A percentile compares a stretch with the other conserved stretches of the same genome.
Conservation (phyloP, 2,329 filamentous ascomycete species). For the Lecanicillium sp. region DNA sequence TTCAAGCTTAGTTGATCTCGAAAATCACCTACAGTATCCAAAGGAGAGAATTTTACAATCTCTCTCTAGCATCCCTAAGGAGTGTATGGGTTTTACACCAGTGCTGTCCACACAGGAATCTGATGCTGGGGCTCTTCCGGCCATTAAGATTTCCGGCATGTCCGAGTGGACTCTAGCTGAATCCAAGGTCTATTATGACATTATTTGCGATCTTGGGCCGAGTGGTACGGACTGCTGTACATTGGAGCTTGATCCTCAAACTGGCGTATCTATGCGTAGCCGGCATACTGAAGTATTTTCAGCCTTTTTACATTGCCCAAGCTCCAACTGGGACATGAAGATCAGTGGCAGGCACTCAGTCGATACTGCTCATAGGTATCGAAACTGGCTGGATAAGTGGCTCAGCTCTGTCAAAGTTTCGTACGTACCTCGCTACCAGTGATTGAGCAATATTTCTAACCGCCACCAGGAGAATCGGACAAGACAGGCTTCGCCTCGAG, state of each 20-base stretch:
- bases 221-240: constrained; percentile 8
- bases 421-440: constrained; percentile 2
- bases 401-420: too few relatives aligned
- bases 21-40: too few relatives aligned
- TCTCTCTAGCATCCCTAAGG: neutral
- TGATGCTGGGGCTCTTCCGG: constrained; percentile 16
- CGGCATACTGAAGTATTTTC: constrained; percentile 11
- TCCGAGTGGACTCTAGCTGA: constrained; percentile 12
- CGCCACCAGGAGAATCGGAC: too few relatives aligned
- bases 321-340: constrained; percentile 23
- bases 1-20: too few relatives aligned
- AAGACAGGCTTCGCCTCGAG: too few relatives aligned
- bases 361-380: too few relatives aligned
- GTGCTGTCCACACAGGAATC: constrained; percentile 18
- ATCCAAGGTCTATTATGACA: constrained; percentile 17
- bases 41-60: too few relatives aligned
- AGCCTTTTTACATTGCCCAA: constrained; percentile 21
- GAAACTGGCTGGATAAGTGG: too few relatives aligned
- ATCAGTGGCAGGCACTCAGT: too few relatives aligned
- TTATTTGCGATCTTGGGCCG: constrained; percentile 14
- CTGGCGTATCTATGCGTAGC: constrained; percentile 13
- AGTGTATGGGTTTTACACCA: constrained; percentile 17
- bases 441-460: too few relatives aligned
- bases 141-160: constrained; percentile 9
- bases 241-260: constrained; percentile 20